phyloP scores from a whole-genome alignment of 1,139 yeast genomes.

The Scheffersomyces illinoinensis region DNA sequence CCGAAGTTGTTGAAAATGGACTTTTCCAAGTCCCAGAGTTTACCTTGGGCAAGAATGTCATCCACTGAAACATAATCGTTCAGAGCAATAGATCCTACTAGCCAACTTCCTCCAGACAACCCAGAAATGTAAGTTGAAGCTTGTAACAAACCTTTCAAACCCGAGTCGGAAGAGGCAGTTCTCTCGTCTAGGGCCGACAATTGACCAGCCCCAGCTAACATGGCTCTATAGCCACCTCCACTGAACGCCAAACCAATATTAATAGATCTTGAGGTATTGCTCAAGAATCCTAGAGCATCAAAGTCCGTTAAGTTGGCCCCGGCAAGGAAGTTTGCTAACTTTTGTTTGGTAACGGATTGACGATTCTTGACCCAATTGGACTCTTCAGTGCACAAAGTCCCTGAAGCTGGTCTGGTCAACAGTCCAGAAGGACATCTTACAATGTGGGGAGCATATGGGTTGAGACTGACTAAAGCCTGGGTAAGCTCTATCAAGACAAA shows the following conservation, averaged over 20 bases:
- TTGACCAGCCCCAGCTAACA: conserved; percentile 86
- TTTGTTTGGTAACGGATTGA: conserved; percentile 51
- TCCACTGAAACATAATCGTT: conserved; percentile 18
- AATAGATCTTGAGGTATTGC: conserved; percentile 31
- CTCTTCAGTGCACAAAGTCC: conserved; percentile 34
- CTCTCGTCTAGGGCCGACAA: conserved; percentile 77
- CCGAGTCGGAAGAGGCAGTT: conserved; percentile 43
- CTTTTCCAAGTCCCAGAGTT: conserved; percentile 30
- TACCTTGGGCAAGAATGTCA: conserved; percentile 12
- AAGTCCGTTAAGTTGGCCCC: conserved; percentile 17
- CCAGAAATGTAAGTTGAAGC: conserved; percentile 22
- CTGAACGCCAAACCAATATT: conserved; percentile 76
- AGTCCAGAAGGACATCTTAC: conserved; percentile 44
- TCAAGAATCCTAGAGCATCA: conserved; percentile 15
- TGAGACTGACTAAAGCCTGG: background rate
- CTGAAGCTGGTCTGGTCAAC: conserved; percentile 24
- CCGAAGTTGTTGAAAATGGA: conserved; percentile 43
- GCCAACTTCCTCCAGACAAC: conserved; percentile 25
- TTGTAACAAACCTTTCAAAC: conserved; percentile 22
- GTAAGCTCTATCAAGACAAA: no score
- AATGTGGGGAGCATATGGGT: conserved; percentile 56
- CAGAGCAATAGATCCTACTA: conserved; percentile 18
- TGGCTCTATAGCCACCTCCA: conserved; percentile 93
- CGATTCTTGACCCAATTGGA: conserved; percentile 44
- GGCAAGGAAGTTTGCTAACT: conserved; percentile 38